A percentile compares a stretch with the other conserved stretches of the same genome.
phyloP scores from a whole-genome alignment of 495 filamentous ascomycete species.

The Neurospora sp. region DNA sequence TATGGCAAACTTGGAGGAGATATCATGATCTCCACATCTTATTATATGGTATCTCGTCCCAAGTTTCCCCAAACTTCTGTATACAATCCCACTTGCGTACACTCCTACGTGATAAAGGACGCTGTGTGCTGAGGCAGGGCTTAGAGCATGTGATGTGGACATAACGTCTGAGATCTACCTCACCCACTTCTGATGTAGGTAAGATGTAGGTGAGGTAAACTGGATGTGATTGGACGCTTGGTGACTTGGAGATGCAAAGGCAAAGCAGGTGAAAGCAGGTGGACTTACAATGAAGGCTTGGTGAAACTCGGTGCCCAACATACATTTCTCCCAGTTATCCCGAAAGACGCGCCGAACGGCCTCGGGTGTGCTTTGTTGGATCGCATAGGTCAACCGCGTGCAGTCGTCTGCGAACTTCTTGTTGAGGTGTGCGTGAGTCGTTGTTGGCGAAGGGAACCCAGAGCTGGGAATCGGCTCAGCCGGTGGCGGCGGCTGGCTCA shows the following conservation, averaged over 20 bases:
- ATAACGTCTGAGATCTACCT: neutral
- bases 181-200: neutral
- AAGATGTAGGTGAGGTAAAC: neutral
- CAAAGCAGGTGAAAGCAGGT: neutral
- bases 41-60: neutral
- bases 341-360: conserved; percentile 34
- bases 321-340: conserved; percentile 39
- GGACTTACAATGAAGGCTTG: conserved; percentile 39
- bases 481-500: conserved; percentile 5
- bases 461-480: conserved; percentile 1
- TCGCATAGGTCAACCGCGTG: conserved; percentile 29
- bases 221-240: neutral
- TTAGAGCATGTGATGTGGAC: neutral
- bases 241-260: neutral
- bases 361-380: conserved; percentile 31
- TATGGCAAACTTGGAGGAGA: neutral
- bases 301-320: conserved; percentile 42
- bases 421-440: conserved; percentile 24
- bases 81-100: neutral
- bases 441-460: conserved; percentile 31
- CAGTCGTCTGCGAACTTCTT: conserved; percentile 32
- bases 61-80: too few species aligned
- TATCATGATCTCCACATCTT: too few species aligned
- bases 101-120: neutral
- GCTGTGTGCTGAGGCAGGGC: neutral